phyloP scores from a whole-genome alignment of 2,329 filamentous ascomycete genomes.

The Colletotrichum sp. region DNA sequence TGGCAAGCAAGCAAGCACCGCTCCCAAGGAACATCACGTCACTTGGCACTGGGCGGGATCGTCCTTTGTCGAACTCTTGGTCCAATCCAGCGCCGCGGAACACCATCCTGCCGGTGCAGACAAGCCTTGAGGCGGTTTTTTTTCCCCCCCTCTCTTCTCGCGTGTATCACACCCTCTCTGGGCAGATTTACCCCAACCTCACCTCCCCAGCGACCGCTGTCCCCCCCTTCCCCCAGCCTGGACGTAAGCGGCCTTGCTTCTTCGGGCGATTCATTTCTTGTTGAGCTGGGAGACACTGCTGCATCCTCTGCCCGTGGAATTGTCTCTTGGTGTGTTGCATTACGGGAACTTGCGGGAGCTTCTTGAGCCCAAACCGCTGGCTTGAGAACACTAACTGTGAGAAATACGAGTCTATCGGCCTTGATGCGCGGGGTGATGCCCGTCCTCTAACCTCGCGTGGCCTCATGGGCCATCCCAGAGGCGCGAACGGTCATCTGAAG shows the following conservation, averaged over 20 bases:
- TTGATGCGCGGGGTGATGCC: background rate
- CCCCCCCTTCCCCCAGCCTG: too few species aligned
- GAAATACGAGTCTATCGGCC: background rate
- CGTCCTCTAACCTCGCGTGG: background rate
- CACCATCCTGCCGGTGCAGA: background rate
- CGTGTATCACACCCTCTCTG: background rate
- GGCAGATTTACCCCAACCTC: background rate
- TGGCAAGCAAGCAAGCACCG: background rate
- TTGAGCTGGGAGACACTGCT: background rate
- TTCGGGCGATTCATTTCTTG: background rate
- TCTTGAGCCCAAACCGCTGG: background rate
- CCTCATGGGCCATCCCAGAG: background rate
- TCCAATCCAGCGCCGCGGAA: background rate
- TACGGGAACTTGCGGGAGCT: slow-evolving; percentile 5
- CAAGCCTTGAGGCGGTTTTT: background rate
- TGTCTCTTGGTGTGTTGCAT: slow-evolving; percentile 9
- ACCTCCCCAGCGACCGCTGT: background rate
- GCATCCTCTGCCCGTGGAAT: background rate
- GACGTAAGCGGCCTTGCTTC: background rate
- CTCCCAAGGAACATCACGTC: background rate
- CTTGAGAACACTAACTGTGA: background rate
- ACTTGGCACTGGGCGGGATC: slow-evolving; percentile 1
- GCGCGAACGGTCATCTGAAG: background rate
- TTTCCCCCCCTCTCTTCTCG: background rate
- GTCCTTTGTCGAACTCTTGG: background rate